A percentile compares a stretch with the other conserved stretches of the same genome.
Evolutionary conservation across 2,329 filamentous ascomycete genomes (phyloP).

Genomic region (Calonectria pseudoturangicola): DNA sequence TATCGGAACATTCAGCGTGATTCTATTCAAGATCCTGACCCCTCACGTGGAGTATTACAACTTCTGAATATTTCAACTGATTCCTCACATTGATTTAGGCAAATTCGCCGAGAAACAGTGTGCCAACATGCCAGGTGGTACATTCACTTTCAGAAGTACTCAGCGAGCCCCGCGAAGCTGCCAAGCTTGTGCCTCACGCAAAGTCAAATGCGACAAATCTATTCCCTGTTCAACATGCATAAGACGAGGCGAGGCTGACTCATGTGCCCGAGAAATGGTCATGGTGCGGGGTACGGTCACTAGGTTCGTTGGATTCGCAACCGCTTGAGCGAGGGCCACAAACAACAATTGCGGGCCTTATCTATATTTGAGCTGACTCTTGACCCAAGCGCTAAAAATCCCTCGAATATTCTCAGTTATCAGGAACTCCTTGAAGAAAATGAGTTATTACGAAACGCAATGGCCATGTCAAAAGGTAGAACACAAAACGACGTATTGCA

Average conservation of each 20-base stretch:
- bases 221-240: constrained; percentile 52
- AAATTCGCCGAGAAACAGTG: no score
- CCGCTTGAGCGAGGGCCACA: no score
- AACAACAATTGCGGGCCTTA: neutral
- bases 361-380: neutral
- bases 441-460: neutral
- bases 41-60: no score
- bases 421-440: constrained; percentile 39
- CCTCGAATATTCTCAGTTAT: constrained; percentile 32
- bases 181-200: constrained; percentile 48
- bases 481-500: neutral
- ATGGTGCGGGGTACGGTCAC: constrained; percentile 37
- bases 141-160: constrained; percentile 39
- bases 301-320: constrained; percentile 27
- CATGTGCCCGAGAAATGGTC: constrained; percentile 41
- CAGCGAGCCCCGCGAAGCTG: constrained; percentile 53
- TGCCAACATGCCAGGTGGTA: constrained; percentile 7
- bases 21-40: no score
- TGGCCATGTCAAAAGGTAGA: neutral
- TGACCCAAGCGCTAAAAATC: constrained; percentile 19
- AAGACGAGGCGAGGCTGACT: constrained; percentile 45
- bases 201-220: constrained; percentile 53
- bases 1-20: no score
- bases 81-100: no score
- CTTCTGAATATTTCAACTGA: no score